Evolutionary conservation across 1,139 yeast species (phyloP).

Genomic region (Sugiyamaella paludigena): DNA sequence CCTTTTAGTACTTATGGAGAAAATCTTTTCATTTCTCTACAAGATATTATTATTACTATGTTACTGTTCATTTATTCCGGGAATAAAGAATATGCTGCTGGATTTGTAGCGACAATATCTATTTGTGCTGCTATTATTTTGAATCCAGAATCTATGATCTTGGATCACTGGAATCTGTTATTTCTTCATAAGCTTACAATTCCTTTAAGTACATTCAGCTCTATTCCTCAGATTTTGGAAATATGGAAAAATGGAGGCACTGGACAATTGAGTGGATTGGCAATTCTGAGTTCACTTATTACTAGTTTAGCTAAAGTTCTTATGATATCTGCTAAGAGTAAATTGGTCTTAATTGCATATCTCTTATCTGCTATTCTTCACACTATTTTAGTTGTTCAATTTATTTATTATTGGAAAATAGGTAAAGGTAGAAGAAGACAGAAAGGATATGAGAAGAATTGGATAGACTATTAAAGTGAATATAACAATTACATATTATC

Average conservation of each 20-base stretch:
- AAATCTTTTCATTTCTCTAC: conserved; percentile 41
- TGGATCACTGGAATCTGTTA: conserved; percentile 30
- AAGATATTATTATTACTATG: conserved; percentile 40
- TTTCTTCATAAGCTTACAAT: conserved; percentile 51
- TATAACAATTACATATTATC: too few relatives aligned
- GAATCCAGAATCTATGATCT: conserved; percentile 24
- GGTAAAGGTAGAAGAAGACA: conserved; percentile 3
- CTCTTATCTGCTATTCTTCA: conserved; percentile 38
- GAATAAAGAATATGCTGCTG: conserved; percentile 22
- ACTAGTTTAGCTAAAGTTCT: conserved; percentile 58
- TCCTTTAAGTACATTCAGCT: conserved; percentile 53
- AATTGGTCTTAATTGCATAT: conserved; percentile 31
- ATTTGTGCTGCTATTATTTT: conserved; percentile 21
- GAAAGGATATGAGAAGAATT: conserved; percentile 3
- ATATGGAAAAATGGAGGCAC: conserved; percentile 52
- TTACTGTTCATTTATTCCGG: conserved; percentile 36
- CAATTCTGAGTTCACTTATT: conserved; percentile 53
- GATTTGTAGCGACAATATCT: conserved; percentile 32
- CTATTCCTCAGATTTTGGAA: conserved; percentile 54
- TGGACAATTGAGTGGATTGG: conserved; percentile 52
- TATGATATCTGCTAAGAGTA: conserved; percentile 41
- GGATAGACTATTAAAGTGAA: conserved; percentile 1
- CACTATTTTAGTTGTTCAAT: conserved; percentile 37
- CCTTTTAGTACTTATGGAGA: conserved; percentile 49
- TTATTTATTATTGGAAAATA: conserved; percentile 36